phyloP scores from a whole-genome alignment of 106 monocot species.

The Agapanthus africanus region DNA sequence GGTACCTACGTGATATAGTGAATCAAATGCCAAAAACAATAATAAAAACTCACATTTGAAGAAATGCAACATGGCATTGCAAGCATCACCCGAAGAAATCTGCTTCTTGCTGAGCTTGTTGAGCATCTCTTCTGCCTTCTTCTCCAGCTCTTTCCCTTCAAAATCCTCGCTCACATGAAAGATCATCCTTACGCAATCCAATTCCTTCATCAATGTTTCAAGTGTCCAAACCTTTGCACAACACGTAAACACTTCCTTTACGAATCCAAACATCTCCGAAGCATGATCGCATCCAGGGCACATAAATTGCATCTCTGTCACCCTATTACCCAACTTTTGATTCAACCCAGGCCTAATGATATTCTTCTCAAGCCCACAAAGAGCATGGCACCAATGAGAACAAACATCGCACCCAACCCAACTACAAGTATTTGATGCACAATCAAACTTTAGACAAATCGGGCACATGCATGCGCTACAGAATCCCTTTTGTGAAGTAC shows the following conservation, averaged over 20 bases:
- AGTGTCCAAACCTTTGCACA: conserved; percentile 85
- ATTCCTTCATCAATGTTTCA: conserved; percentile 78
- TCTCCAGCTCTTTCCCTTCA: conserved; percentile 66
- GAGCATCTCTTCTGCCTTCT: conserved; percentile 62
- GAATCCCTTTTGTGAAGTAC: conserved; percentile 69
- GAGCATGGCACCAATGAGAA: conserved; percentile 94
- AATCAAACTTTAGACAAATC: conserved; percentile 79
- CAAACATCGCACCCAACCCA: conserved; percentile 98
- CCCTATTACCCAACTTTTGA: conserved; percentile 47
- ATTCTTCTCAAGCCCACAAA: conserved; percentile 63
- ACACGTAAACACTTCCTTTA: conserved; percentile 85
- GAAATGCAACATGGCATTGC: conserved; percentile 60
- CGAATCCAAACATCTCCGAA: conserved; percentile 97
- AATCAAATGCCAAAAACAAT: neutral
- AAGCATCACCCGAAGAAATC: conserved; percentile 53
- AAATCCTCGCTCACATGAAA: conserved; percentile 71
- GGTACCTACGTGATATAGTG: too few species aligned
- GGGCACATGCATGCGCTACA: conserved; percentile 94
- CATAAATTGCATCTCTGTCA: conserved; percentile 86
- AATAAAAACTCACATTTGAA: conserved; percentile 71
- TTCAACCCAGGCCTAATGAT: conserved; percentile 71
- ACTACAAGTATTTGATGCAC: conserved; percentile 81
- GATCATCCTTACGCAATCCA: conserved; percentile 83
- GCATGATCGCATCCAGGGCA: conserved; percentile 84
- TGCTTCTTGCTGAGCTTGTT: conserved; percentile 53